A percentile compares a stretch with the other conserved stretches of the same genome.
phyloP scores from a whole-genome alignment of 805 yeast species.

The Lachancea quebecensis region DNA sequence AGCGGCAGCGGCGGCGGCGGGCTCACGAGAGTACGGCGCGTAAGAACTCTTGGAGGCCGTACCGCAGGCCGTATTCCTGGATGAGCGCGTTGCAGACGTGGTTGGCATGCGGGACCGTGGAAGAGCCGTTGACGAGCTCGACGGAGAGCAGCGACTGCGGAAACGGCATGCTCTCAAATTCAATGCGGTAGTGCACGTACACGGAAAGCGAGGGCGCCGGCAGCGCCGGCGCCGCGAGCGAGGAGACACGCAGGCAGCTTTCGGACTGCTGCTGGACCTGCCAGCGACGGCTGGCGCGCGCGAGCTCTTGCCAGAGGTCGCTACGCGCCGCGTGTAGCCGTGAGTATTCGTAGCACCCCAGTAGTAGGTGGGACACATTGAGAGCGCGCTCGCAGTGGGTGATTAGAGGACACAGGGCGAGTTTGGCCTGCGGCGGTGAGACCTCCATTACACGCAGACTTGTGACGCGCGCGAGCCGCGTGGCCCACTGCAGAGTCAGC shows the following conservation, averaged over 20 bases:
- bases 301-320: background rate
- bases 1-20: too few species aligned
- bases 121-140: conserved; percentile 3
- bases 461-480: background rate
- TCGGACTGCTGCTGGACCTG: background rate
- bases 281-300: background rate
- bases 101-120: conserved; percentile 6
- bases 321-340: conserved; percentile 11
- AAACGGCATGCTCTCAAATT: conserved; percentile 3
- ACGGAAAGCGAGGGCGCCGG: background rate
- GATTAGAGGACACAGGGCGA: conserved; percentile 1
- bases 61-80: conserved; percentile 19
- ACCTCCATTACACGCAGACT: background rate
- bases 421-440: background rate
- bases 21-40: conserved; percentile 1
- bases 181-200: background rate
- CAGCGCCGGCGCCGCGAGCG: background rate
- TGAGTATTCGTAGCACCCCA: conserved; percentile 21
- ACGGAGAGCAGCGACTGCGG: conserved; percentile 7
- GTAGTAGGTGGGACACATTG: conserved; percentile 11
- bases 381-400: background rate
- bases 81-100: conserved; percentile 14
- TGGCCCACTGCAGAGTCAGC: too few species aligned
- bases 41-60: conserved; percentile 13
- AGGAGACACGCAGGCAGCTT: background rate